These are phyloP conservation scores for Neocatenulostroma microsporum DNA, from an alignment of 2,329 filamentous ascomycete species.

Conservation along the genomic window DNA sequence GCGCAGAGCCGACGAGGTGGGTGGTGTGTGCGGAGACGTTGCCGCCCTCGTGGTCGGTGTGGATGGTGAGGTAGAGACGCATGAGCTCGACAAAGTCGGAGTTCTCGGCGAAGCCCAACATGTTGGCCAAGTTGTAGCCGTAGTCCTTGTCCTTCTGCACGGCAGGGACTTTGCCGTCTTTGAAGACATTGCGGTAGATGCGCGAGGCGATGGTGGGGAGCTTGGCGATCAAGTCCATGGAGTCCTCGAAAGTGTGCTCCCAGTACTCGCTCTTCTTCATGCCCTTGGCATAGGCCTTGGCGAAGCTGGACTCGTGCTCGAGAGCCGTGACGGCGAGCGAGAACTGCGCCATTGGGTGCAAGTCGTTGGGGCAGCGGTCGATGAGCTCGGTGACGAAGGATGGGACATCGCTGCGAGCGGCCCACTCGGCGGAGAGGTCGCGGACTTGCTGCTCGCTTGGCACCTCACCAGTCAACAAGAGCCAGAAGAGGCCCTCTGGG, in stretches of 20 bases:
- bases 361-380: conserved; percentile 97
- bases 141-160: conserved; percentile 99
- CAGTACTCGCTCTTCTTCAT: conserved; percentile 99
- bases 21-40: conserved; percentile 99
- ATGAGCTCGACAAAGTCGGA: conserved; percentile 95
- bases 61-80: conserved; percentile 98
- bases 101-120: conserved; percentile 94
- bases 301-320: conserved; percentile 95
- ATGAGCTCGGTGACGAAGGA: conserved; percentile 99
- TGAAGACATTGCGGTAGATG: conserved; percentile 99
- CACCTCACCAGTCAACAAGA: conserved; percentile 95
- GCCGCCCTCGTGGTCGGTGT: conserved; percentile 99
- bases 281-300: conserved; percentile 97
- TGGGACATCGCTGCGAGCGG: conserved; percentile 90
- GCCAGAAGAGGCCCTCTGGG: conserved; percentile 99
- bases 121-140: conserved; percentile 98
- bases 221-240: conserved; percentile 99
- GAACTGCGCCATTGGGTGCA: conserved; percentile 99
- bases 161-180: conserved; percentile 94
- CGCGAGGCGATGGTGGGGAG: conserved; percentile 94
- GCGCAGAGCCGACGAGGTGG: conserved; percentile 90
- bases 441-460: conserved; percentile 97
- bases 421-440: conserved; percentile 97
- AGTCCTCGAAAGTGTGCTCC: conserved; percentile 98
- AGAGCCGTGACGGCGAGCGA: conserved; percentile 95